Base-by-base conservation (phyloP, 2,329 filamentous ascomycete species). In the Coniochaeta sp. region DNA sequence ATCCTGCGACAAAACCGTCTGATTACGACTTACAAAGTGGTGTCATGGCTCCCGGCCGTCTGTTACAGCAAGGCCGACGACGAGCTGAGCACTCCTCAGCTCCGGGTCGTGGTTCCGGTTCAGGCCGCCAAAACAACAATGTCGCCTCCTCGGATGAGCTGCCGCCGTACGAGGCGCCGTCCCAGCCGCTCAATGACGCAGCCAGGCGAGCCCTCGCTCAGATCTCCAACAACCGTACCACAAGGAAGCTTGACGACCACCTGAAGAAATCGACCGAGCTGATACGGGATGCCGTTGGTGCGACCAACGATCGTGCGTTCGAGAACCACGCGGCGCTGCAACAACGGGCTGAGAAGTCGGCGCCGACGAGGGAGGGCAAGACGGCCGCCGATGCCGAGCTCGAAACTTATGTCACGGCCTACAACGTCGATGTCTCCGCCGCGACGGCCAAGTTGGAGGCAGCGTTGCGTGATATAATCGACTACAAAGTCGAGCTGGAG, bases 151-250 rank as follows among this genome's bases (percentile, higher is more conserved):
- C 61, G 5, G 56, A 65, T 20, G 60, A 67, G 13, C 63, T 80
- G n/a, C 77, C 78, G 2, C 65, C 67, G 1, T 81, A 82, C 64
- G 68, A 82, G 52, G 67, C 73, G 3, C 77, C 73, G 8, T 61
- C 66, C 9, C 75, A 68, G 52, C 70, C 75, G 6, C 71, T 81
- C 54, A 67, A 69, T 52, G 63, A 68, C 12, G 52, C 53, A 6
- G 67, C 68, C 8, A 66, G 69, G 50, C 66, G 65, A 18, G 65
- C 66, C 3, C 67, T 81, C 3, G 60, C 65, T 50, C 68, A 75
- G 24, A 63, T 82, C 5, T 66, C 70, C 35, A 68, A 66, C 52
- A 68, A 65, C 38, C 70, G 69, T 46, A 64, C 71, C 50, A 69
- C 66, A 16, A 64, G 65, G 12, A 63, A 62, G 20, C 79, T 78